A percentile compares a stretch with the other conserved stretches of the same genome.
Conservation (phyloP, 345 rosid genomes). For the Excoecaria cochinchinensis region DNA sequence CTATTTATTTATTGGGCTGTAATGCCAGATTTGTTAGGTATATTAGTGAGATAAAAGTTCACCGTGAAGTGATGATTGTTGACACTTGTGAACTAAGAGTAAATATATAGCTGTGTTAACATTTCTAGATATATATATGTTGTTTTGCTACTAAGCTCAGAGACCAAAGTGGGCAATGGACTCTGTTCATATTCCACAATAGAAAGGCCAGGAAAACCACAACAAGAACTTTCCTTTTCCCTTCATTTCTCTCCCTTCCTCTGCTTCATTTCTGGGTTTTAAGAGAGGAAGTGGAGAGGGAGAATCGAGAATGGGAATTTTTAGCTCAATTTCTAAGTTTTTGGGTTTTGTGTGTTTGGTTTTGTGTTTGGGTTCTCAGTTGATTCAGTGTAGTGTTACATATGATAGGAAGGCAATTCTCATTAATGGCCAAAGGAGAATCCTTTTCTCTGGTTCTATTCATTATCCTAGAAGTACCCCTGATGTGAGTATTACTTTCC, state of each 20-base stretch:
- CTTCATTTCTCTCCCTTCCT: background rate
- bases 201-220: background rate
- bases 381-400: conserved; percentile 60
- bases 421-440: conserved; percentile 81
- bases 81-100: conserved; percentile 41
- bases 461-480: conserved; percentile 96
- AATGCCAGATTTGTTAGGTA: conserved; percentile 17
- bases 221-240: background rate
- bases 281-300: background rate
- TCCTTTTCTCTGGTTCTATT: conserved; percentile 91
- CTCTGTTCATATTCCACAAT: background rate
- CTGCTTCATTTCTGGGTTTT: background rate
- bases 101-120: conserved; percentile 5
- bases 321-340: conserved; percentile 34
- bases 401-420: conserved; percentile 85
- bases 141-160: background rate
- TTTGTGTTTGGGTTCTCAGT: conserved; percentile 42
- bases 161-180: background rate
- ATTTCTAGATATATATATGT: background rate
- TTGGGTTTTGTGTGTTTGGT: conserved; percentile 40
- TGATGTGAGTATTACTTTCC: conserved; percentile 41
- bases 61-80: conserved; percentile 32
- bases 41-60: conserved; percentile 26
- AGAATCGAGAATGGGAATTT: conserved; percentile 46
- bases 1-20: background rate